phyloP scores from a whole-genome alignment of 2,329 filamentous ascomycete genomes.

The Pseudodiploospora longispora region DNA sequence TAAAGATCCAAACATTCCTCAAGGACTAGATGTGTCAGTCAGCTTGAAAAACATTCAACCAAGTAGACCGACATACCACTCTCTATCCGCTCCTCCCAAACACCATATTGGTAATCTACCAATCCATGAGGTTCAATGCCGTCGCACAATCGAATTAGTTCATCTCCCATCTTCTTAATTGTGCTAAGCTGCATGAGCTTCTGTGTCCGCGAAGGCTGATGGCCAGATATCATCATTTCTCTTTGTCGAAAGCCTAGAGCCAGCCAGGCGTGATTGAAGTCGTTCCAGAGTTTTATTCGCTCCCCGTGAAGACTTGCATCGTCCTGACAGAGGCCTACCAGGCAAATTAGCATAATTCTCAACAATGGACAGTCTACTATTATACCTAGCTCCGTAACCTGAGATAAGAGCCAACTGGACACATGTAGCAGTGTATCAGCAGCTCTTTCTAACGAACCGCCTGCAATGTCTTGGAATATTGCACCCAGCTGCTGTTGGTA shows the following conservation, averaged over 20 bases:
- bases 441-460: conserved; percentile 39
- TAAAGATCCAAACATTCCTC: conserved; percentile 38
- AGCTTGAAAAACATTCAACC: neutral
- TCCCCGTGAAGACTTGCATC: conserved; percentile 67
- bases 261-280: conserved; percentile 93
- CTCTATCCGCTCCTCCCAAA: conserved; percentile 90
- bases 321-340: conserved; percentile 72
- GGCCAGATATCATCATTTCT: conserved; percentile 57
- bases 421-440: conserved; percentile 44
- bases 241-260: conserved; percentile 76
- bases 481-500: conserved; percentile 54
- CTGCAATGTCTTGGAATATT: conserved; percentile 65
- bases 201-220: conserved; percentile 48
- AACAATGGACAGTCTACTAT: too few species aligned
- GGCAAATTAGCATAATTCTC: conserved; percentile 10
- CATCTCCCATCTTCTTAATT: conserved; percentile 72
- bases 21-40: conserved; percentile 19
- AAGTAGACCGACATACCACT: conserved; percentile 51
- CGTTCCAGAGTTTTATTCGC: conserved; percentile 79
- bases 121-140: conserved; percentile 83
- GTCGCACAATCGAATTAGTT: conserved; percentile 77
- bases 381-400: conserved; percentile 47
- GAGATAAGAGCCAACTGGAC: conserved; percentile 48
- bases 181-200: conserved; percentile 59
- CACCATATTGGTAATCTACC: conserved; percentile 94